A percentile compares a stretch with the other conserved stretches of the same genome.
These are phyloP conservation scores for Cryptococcus jaspeensis DNA, from an alignment of 1,284 basidiomycete genomes.

Conservation along the genomic window DNA sequence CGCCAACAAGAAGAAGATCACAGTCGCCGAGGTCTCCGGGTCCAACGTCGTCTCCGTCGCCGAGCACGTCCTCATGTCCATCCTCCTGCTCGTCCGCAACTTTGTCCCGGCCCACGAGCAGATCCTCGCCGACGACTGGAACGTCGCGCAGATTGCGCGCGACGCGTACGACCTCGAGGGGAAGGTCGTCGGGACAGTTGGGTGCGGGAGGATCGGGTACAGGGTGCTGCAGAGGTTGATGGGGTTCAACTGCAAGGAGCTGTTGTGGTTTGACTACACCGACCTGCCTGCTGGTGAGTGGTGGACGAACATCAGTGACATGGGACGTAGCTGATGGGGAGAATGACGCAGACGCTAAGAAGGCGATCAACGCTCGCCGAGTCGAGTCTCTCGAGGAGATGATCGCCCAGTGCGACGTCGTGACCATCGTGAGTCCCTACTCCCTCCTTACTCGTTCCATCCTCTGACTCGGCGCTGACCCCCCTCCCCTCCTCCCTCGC, in stretches of 20 bases:
- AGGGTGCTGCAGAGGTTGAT: conserved; percentile 82
- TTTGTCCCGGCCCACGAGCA: conserved; percentile 65
- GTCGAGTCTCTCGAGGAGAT: conserved; percentile 84
- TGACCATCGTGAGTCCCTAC: conserved; percentile 38
- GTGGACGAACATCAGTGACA: background rate
- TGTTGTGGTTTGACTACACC: conserved; percentile 90
- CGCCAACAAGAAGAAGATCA: conserved; percentile 75
- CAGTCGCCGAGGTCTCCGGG: conserved; percentile 78
- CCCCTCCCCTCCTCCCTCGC: background rate
- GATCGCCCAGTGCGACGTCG: conserved; percentile 60
- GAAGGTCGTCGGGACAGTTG: conserved; percentile 87
- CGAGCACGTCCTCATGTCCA: conserved; percentile 83
- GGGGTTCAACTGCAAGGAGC: conserved; percentile 87
- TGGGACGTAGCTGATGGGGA: background rate
- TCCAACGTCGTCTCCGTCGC: conserved; percentile 89
- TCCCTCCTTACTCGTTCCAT: background rate
- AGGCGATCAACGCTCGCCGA: conserved; percentile 69
- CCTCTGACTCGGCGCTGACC: background rate
- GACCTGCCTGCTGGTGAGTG: conserved; percentile 66
- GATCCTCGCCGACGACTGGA: conserved; percentile 80
- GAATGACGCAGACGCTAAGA: conserved; percentile 59
- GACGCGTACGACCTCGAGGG: conserved; percentile 84
- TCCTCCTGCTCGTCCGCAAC: conserved; percentile 79
- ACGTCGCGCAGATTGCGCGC: conserved; percentile 75
- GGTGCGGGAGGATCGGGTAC: conserved; percentile 83